A percentile compares a stretch with the other conserved stretches of the same genome.
These are phyloP conservation scores for Asclepias syriaca DNA, from an alignment of 257 asterid species.

Conservation along the genomic window DNA sequence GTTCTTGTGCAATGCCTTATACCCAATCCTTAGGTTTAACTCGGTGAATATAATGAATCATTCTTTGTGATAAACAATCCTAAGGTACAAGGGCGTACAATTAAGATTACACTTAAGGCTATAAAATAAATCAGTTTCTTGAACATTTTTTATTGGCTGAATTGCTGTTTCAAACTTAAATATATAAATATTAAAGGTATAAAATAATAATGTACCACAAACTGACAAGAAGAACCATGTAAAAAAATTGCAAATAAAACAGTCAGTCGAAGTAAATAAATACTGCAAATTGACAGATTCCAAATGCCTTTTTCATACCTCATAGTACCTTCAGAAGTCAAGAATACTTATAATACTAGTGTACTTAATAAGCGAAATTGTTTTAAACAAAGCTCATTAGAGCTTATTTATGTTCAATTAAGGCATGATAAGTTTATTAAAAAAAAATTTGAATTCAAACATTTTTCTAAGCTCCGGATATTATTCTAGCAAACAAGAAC, in stretches of 20 bases:
- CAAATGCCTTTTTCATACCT: not conserved
- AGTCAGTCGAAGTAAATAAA: not conserved
- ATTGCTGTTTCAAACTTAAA: not conserved
- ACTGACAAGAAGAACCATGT: not conserved
- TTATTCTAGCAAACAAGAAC: no score
- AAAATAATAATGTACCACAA: not conserved
- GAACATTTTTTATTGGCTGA: no score
- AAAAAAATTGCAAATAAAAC: not conserved
- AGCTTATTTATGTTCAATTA: no score
- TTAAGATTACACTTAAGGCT: not conserved
- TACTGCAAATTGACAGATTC: not conserved
- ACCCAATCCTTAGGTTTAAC: not conserved
- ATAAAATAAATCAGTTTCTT: not conserved
- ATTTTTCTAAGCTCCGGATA: no score
- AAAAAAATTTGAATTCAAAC: no score
- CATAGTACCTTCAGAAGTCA: not conserved
- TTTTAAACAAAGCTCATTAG: no score
- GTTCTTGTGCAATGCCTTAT: not conserved
- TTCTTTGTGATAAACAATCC: not conserved
- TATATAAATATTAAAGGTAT: not conserved
- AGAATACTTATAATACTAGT: not conserved
- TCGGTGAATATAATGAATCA: not conserved
- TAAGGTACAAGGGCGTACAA: not conserved
- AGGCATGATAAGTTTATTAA: no score
- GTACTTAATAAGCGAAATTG: no score